Percentiles rank a stretch among this genome's conserved stretches.
These are phyloP conservation scores for Termitomyces sp. DNA, from an alignment of 768 basidiomycete genomes.

Conservation along the genomic window DNA sequence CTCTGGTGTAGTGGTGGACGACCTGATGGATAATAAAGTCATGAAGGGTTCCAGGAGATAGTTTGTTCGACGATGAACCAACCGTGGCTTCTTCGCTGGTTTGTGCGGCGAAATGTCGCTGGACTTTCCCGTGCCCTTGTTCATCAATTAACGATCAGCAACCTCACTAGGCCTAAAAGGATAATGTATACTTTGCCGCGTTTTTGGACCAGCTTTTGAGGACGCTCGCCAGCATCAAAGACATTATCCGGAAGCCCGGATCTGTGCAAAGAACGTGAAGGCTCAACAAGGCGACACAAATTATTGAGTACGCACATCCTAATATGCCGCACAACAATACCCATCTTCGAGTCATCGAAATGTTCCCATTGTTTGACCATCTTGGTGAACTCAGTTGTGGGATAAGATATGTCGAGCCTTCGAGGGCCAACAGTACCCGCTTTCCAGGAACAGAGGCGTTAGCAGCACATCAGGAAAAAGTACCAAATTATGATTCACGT, in stretches of 20 bases:
- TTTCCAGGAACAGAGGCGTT: conserved; percentile 27
- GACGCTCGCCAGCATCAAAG: conserved; percentile 78
- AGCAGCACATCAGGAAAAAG: conserved; percentile 6
- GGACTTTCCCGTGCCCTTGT: conserved; percentile 59
- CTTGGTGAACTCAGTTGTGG: conserved; percentile 92
- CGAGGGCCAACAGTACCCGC: conserved; percentile 76
- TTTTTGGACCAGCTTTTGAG: conserved; percentile 66
- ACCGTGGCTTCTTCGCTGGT: conserved; percentile 84
- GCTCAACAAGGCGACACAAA: neutral
- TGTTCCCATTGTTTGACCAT: conserved; percentile 95
- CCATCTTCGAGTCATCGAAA: conserved; percentile 90
- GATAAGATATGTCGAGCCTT: conserved; percentile 93
- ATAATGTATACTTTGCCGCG: conserved; percentile 57
- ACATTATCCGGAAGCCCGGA: conserved; percentile 77
- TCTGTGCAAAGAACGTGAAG: conserved; percentile 32
- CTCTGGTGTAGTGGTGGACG: conserved; percentile 37
- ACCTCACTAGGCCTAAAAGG: neutral
- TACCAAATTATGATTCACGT: conserved; percentile 47
- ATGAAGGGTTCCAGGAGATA: conserved; percentile 23
- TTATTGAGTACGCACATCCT: conserved; percentile 58
- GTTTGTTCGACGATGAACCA: conserved; percentile 34
- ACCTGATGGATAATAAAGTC: conserved; percentile 34
- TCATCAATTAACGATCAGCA: conserved; percentile 11
- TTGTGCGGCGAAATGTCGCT: conserved; percentile 60
- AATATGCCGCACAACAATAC: conserved; percentile 89